These are phyloP conservation scores for Simmondsia chinensis DNA, from an alignment of 148 eudicot genomes.

Conservation along the genomic window DNA sequence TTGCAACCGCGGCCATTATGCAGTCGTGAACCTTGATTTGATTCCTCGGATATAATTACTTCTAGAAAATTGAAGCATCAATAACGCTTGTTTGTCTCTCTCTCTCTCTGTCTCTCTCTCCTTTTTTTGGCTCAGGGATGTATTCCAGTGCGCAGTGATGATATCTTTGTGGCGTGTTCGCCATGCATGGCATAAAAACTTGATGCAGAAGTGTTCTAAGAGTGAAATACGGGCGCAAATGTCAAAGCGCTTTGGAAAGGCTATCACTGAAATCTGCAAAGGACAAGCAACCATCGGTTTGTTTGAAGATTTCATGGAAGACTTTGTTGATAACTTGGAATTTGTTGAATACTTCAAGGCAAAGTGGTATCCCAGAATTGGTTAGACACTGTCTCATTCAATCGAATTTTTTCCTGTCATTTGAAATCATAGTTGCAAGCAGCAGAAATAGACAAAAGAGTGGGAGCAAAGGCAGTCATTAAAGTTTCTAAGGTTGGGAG, in stretches of 20 bases:
- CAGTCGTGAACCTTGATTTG: too few relatives aligned
- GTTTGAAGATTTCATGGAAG: constrained; percentile 54
- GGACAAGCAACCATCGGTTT: constrained; percentile 34
- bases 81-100: too few relatives aligned
- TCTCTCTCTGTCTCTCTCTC: constrained; percentile 1
- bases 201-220: constrained; percentile 61
- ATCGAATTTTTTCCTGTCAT: not conserved
- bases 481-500: too few relatives aligned
- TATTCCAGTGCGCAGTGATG: constrained; percentile 82
- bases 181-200: constrained; percentile 90
- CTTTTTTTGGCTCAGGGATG: constrained; percentile 54
- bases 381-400: constrained; percentile 23
- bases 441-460: too few relatives aligned
- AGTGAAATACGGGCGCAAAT: constrained; percentile 44
- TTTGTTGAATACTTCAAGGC: constrained; percentile 88
- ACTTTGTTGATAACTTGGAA: constrained; percentile 43
- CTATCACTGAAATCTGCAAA: constrained; percentile 45
- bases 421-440: too few relatives aligned
- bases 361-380: constrained; percentile 80
- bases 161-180: constrained; percentile 92
- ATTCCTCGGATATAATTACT: too few relatives aligned
- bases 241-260: constrained; percentile 49
- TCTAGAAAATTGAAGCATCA: too few relatives aligned
- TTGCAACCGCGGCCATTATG: too few relatives aligned
- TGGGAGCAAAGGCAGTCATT: too few relatives aligned